Evolutionary conservation across 257 asterid species (phyloP).

Genomic region (Verbascum thapsus): DNA sequence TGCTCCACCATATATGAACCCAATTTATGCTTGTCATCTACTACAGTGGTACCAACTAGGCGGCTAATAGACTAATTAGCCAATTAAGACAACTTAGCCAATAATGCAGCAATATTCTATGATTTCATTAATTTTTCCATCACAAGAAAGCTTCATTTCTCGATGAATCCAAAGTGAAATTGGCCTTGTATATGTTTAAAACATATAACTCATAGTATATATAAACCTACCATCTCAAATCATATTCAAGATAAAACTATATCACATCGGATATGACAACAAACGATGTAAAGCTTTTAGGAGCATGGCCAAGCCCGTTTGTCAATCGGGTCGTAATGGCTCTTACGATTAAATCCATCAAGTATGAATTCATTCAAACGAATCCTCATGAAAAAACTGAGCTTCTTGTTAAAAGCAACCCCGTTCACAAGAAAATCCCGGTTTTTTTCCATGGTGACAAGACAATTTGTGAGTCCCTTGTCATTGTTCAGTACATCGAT

Average conservation of each 20-base stretch:
- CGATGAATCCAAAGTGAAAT: slow-evolving; percentile 22
- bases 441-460: slow-evolving; percentile 45
- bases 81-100: neutral
- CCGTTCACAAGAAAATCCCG: slow-evolving; percentile 55
- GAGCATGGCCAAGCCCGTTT: slow-evolving; percentile 41
- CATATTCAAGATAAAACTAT: neutral
- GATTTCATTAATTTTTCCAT: no score
- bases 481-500: slow-evolving; percentile 41
- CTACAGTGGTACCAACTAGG: slow-evolving; percentile 6
- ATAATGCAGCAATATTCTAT: no score
- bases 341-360: slow-evolving; percentile 48
- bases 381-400: slow-evolving; percentile 35
- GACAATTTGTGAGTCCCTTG: slow-evolving; percentile 48
- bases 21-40: neutral
- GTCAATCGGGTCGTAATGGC: slow-evolving; percentile 50
- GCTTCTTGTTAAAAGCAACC: slow-evolving; percentile 49
- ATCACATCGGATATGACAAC: slow-evolving; percentile 38
- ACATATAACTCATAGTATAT: neutral
- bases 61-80: neutral
- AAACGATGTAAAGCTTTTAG: slow-evolving; percentile 45
- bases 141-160: no score
- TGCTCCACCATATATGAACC: no score
- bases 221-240: neutral
- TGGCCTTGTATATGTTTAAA: slow-evolving; percentile 6
- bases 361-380: slow-evolving; percentile 42